These are phyloP conservation scores for Durio zibethinus DNA, from an alignment of 345 rosid species.

Conservation along the genomic window DNA sequence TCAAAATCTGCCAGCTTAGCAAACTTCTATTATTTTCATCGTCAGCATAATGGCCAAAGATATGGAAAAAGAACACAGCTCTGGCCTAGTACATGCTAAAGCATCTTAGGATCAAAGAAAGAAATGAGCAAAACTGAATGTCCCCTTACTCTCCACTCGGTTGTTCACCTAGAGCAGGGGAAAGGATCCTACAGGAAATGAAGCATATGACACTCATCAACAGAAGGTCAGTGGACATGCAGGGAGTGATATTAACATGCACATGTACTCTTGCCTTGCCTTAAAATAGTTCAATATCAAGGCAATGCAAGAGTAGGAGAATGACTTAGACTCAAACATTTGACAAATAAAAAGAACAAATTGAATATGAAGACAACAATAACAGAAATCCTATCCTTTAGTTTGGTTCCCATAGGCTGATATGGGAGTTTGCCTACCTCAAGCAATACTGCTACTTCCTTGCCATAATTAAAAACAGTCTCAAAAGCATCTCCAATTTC, in stretches of 20 bases:
- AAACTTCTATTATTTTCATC: neutral
- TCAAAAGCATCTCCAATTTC: constrained; percentile 74
- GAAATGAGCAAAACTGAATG: neutral
- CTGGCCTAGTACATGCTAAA: neutral
- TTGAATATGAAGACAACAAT: neutral
- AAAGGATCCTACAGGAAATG: constrained; percentile 13
- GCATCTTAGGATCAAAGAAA: neutral
- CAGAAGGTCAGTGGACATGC: neutral
- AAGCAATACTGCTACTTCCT: constrained; percentile 74
- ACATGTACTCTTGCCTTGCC: neutral
- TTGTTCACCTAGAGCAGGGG: neutral
- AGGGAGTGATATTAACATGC: neutral
- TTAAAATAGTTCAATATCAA: neutral
- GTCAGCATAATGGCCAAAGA: neutral
- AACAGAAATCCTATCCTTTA: constrained; percentile 46
- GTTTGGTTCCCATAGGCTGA: constrained; percentile 40
- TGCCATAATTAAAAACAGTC: constrained; percentile 61
- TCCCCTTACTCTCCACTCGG: neutral
- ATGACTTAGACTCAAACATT: neutral
- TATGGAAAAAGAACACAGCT: neutral
- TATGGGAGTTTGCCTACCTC: constrained; percentile 78
- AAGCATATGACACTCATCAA: neutral
- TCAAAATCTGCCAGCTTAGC: too few species aligned
- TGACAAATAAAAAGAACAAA: neutral
- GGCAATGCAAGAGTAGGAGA: neutral